Conservation (phyloP, 768 basidiomycete species). For the Pleurotus ostreatus region DNA sequence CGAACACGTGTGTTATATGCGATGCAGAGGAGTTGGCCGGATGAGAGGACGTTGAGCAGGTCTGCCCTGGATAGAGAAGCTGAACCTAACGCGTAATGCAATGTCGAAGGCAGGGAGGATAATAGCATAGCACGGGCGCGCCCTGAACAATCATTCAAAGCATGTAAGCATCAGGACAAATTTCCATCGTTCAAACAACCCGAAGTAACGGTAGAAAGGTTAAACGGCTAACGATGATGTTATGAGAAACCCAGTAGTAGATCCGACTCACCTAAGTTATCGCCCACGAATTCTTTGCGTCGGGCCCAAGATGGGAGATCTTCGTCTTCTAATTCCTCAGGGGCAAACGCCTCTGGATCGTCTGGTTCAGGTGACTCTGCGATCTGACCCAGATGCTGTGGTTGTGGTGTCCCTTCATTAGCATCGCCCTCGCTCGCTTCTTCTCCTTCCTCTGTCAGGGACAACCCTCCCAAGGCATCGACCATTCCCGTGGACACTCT, state of each 20-base stretch:
- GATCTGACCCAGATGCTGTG: not conserved
- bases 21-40: conserved; percentile 75
- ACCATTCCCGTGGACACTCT: conserved; percentile 61
- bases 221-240: not conserved
- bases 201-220: conserved; percentile 1
- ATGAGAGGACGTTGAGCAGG: conserved; percentile 58
- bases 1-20: conserved; percentile 82
- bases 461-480: conserved; percentile 45
- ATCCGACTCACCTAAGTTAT: conserved; percentile 50
- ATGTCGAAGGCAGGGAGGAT: conserved; percentile 51
- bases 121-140: conserved; percentile 62
- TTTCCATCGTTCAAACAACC: not conserved
- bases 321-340: conserved; percentile 5
- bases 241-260: too few species aligned
- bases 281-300: conserved; percentile 46
- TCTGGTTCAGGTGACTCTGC: conserved; percentile 6
- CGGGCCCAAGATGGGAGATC: conserved; percentile 67
- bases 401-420: too few species aligned
- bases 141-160: conserved; percentile 31
- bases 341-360: not conserved
- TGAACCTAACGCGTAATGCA: not conserved
- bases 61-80: not conserved
- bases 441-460: conserved; percentile 27
- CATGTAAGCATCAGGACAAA: too few species aligned
- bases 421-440: not conserved